Percentiles rank a stretch among this genome's conserved stretches.
Evolutionary conservation across 2,329 filamentous ascomycete species (phyloP).

Genomic region (Pyrenochaeta sp.): DNA sequence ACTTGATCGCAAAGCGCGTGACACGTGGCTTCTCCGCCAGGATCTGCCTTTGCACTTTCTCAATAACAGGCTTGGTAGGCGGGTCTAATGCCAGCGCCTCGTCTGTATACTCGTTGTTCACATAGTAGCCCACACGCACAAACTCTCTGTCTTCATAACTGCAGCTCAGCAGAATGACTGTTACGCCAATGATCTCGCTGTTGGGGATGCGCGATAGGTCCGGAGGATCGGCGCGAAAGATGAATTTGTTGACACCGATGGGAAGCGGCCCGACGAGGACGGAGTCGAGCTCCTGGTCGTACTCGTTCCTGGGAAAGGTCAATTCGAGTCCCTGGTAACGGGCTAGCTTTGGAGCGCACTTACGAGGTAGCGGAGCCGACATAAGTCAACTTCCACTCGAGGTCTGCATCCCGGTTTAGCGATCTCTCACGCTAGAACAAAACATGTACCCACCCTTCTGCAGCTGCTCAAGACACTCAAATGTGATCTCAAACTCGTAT

Average conservation of each 20-base stretch:
- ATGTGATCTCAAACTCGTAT: slow-evolving; percentile 98
- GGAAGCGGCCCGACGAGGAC: slow-evolving; percentile 97
- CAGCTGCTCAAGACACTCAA: slow-evolving; percentile 93
- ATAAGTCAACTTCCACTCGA: slow-evolving; percentile 99
- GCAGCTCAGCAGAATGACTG: slow-evolving; percentile 94
- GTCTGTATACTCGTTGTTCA: slow-evolving; percentile 98
- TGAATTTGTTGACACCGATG: slow-evolving; percentile 97
- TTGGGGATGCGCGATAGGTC: slow-evolving; percentile 90
- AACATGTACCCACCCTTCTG: slow-evolving; percentile 75
- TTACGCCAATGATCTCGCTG: slow-evolving; percentile 95
- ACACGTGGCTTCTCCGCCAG: slow-evolving; percentile 97
- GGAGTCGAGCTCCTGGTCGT: slow-evolving; percentile 97
- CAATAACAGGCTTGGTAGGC: slow-evolving; percentile 89
- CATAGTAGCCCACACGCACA: slow-evolving; percentile 97
- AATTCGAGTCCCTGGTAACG: slow-evolving; percentile 14
- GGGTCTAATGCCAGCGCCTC: slow-evolving; percentile 90
- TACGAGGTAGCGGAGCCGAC: slow-evolving; percentile 98
- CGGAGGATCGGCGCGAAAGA: slow-evolving; percentile 94
- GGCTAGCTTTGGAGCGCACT: slow-evolving; percentile 51
- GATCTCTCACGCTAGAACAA: background rate
- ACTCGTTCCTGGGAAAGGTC: slow-evolving; percentile 73
- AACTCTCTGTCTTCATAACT: slow-evolving; percentile 97
- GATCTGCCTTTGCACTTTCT: slow-evolving; percentile 90
- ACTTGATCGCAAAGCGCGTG: slow-evolving; percentile 98
- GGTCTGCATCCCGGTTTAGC: slow-evolving; percentile 66